A percentile compares a stretch with the other conserved stretches of the same genome.
These are phyloP conservation scores for Oryza nivara DNA, from an alignment of 176 grass and related monocot genomes.

Conservation along the genomic window DNA sequence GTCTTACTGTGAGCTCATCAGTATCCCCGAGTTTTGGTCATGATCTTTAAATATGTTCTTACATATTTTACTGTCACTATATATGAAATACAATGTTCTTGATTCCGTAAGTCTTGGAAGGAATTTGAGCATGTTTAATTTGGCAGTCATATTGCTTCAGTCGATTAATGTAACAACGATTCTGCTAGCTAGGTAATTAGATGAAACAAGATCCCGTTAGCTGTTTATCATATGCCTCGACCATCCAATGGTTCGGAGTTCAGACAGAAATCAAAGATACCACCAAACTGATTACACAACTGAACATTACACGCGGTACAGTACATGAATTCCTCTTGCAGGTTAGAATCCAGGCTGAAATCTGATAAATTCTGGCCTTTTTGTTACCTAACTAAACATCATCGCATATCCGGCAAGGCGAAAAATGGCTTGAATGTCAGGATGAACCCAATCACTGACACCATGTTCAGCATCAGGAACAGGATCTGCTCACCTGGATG, in stretches of 20 bases:
- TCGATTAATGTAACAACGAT: not conserved
- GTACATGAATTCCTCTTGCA: not conserved
- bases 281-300: not conserved
- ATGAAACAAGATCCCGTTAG: not conserved
- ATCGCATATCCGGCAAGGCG: conserved; percentile 28
- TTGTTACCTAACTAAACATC: not conserved
- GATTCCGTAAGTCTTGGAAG: not conserved
- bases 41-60: not conserved
- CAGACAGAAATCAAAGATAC: not conserved
- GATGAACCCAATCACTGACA: conserved; percentile 44
- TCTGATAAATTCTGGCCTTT: not conserved
- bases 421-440: conserved; percentile 62
- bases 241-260: not conserved
- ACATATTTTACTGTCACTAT: not conserved
- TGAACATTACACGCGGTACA: not conserved
- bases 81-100: conserved; percentile 1
- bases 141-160: not conserved
- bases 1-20: not conserved
- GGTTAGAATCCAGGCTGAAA: conserved; percentile 14
- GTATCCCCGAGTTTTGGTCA: not conserved
- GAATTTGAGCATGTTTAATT: not conserved
- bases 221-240: not conserved
- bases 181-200: not conserved
- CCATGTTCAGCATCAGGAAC: conserved; percentile 61
- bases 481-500: conserved; percentile 70